phyloP scores from a whole-genome alignment of 192 early-diverging fungal species.

The Gaertneriomyces sp. region DNA sequence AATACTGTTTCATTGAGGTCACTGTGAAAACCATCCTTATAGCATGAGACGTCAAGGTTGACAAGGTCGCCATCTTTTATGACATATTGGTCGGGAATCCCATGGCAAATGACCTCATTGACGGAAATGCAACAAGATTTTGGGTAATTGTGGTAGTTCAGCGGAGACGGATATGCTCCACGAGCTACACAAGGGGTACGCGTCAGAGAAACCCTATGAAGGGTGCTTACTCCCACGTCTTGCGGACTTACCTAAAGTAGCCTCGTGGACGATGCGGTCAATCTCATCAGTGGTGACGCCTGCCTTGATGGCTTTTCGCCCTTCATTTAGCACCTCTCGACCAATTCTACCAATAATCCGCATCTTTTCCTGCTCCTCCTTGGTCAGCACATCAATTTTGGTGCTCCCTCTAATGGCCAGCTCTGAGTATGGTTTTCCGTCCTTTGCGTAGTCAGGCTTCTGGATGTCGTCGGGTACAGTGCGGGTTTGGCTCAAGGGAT shows the following conservation, averaged over 20 bases:
- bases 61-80: conserved; percentile 94
- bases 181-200: conserved; percentile 50
- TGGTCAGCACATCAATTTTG: conserved; percentile 65
- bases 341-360: conserved; percentile 71
- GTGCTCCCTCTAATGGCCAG: conserved; percentile 60
- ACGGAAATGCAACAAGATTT: conserved; percentile 92
- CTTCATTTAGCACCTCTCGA: conserved; percentile 89
- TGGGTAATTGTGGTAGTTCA: conserved; percentile 95
- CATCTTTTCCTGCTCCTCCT: conserved; percentile 76
- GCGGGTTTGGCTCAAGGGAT: conserved; percentile 43
- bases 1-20: conserved; percentile 92
- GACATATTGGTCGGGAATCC: conserved; percentile 91
- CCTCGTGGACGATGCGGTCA: conserved; percentile 93
- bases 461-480: conserved; percentile 37
- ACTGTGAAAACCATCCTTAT: conserved; percentile 89
- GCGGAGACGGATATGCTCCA: conserved; percentile 88
- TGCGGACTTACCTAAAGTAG: conserved; percentile 58
- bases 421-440: conserved; percentile 54
- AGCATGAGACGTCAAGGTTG: conserved; percentile 89
- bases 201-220: no score
- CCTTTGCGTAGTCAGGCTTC: conserved; percentile 45
- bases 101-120: conserved; percentile 96
- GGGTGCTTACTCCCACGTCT: not conserved
- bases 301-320: conserved; percentile 68
- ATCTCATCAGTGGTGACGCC: conserved; percentile 96